Conservation (phyloP, 1,284 basidiomycete species). For the Cryptococcus floricola region DNA sequence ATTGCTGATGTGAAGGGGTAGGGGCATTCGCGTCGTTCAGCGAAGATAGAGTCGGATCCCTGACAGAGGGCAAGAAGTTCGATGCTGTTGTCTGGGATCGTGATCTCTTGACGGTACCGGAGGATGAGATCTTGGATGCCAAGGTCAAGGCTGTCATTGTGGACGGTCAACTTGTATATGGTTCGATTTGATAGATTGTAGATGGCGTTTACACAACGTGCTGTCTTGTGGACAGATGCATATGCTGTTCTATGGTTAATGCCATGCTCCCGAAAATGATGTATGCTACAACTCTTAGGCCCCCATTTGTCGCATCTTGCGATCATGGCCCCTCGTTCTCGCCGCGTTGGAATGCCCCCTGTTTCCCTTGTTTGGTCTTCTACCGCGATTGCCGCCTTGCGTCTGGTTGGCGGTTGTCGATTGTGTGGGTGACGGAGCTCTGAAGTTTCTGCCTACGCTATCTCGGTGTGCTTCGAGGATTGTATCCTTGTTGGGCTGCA, state of each 20-base stretch:
- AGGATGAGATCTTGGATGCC: constrained; percentile 64
- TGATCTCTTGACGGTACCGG: constrained; percentile 67
- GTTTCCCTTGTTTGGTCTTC: constrained; percentile 38
- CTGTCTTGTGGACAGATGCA: not conserved
- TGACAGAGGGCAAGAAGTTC: constrained; percentile 70
- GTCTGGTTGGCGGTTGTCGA: not conserved
- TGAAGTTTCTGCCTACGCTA: constrained; percentile 4
- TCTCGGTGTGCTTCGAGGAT: constrained; percentile 41
- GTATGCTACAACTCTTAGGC: constrained; percentile 1
- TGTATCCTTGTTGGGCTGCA: constrained; percentile 45
- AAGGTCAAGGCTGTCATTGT: constrained; percentile 70
- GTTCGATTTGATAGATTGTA: constrained; percentile 6
- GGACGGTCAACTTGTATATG: constrained; percentile 67
- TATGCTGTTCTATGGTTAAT: not conserved
- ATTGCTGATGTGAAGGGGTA: constrained; percentile 5
- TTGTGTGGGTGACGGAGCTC: not conserved
- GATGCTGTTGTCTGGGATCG: constrained; percentile 78
- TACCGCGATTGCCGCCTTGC: constrained; percentile 4
- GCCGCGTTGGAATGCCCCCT: constrained; percentile 48
- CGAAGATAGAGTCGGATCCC: constrained; percentile 57
- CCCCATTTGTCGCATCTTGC: constrained; percentile 48
- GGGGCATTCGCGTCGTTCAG: constrained; percentile 80
- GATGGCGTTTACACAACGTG: not conserved
- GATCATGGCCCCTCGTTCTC: constrained; percentile 47
- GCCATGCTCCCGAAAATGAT: not conserved